Evolutionary conservation across 176 grass and related monocot genomes (phyloP).

Genomic region (Oryza brachyantha): DNA sequence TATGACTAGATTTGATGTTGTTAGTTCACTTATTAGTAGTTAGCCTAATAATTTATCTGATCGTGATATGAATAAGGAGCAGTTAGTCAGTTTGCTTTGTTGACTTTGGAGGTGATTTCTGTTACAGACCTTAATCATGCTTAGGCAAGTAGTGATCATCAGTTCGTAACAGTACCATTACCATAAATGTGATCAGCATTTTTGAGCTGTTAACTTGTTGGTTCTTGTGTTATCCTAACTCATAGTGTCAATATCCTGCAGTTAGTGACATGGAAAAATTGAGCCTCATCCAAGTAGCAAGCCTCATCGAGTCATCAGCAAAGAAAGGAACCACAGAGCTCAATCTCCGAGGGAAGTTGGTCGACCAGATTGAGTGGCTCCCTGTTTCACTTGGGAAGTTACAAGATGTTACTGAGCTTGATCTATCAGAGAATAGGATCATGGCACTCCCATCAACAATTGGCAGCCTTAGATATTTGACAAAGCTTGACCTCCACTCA

Average conservation of each 20-base stretch:
- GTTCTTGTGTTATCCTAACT: not conserved
- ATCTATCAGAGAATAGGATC: conserved; percentile 91
- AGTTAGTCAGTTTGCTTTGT: not conserved
- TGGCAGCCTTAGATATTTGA: conserved; percentile 72
- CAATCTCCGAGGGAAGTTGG: conserved; percentile 78
- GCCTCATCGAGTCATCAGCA: conserved; percentile 83
- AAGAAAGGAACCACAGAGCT: conserved; percentile 67
- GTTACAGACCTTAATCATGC: not conserved
- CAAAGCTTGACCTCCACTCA: conserved; percentile 89
- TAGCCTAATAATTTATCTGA: not conserved
- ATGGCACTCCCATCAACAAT: conserved; percentile 77
- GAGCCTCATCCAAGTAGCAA: conserved; percentile 96
- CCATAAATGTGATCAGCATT: not conserved
- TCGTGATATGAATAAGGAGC: not conserved
- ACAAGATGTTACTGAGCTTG: conserved; percentile 72
- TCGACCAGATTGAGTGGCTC: conserved; percentile 95
- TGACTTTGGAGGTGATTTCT: not conserved
- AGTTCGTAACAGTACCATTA: not conserved
- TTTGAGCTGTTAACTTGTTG: not conserved
- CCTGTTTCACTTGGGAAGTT: conserved; percentile 91
- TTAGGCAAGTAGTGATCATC: conserved; percentile 12
- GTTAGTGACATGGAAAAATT: conserved; percentile 58
- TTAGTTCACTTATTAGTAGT: not conserved
- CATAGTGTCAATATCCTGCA: conserved; percentile 25
- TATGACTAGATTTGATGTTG: not conserved